Evolutionary conservation across 192 early-diverging fungal genomes (phyloP).

Genomic region (Entomortierella lignicola): DNA sequence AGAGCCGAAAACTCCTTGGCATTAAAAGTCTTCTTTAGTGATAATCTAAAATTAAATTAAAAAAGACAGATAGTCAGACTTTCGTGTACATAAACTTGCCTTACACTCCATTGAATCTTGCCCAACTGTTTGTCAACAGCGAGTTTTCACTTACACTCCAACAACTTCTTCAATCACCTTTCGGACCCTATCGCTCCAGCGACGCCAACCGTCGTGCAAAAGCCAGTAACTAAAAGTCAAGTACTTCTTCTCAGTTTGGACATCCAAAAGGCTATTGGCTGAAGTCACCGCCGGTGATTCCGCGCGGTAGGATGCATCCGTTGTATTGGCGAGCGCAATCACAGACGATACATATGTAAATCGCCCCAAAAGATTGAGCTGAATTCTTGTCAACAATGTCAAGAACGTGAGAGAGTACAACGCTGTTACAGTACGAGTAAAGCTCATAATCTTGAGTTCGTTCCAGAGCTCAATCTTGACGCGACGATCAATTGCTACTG

Average conservation of each 20-base stretch:
- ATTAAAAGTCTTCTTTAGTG: constrained; percentile 71
- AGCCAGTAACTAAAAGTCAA: constrained; percentile 94
- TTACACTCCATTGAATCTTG: too few relatives aligned
- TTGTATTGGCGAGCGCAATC: constrained; percentile 61
- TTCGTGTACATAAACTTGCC: too few relatives aligned
- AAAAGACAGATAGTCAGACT: neutral
- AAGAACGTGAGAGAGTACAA: constrained; percentile 90
- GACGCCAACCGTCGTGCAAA: constrained; percentile 87
- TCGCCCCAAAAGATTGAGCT: constrained; percentile 92
- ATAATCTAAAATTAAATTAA: constrained; percentile 48
- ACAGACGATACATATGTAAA: constrained; percentile 88
- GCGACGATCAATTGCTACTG: constrained; percentile 50
- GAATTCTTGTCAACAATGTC: constrained; percentile 84
- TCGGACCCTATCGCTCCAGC: constrained; percentile 72
- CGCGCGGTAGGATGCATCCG: constrained; percentile 59
- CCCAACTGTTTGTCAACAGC: too few relatives aligned
- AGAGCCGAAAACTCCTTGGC: constrained; percentile 70
- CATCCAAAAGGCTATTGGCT: constrained; percentile 55
- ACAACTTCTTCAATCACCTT: constrained; percentile 73
- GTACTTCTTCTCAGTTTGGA: constrained; percentile 81
- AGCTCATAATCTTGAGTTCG: constrained; percentile 91
- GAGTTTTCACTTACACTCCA: constrained; percentile 66
- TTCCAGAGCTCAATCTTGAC: constrained; percentile 88
- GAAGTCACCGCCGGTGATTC: constrained; percentile 45
- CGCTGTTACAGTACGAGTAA: constrained; percentile 86